Evolutionary conservation across 2,329 filamentous ascomycete genomes (phyloP).

Genomic region (Lachnellula arida): DNA sequence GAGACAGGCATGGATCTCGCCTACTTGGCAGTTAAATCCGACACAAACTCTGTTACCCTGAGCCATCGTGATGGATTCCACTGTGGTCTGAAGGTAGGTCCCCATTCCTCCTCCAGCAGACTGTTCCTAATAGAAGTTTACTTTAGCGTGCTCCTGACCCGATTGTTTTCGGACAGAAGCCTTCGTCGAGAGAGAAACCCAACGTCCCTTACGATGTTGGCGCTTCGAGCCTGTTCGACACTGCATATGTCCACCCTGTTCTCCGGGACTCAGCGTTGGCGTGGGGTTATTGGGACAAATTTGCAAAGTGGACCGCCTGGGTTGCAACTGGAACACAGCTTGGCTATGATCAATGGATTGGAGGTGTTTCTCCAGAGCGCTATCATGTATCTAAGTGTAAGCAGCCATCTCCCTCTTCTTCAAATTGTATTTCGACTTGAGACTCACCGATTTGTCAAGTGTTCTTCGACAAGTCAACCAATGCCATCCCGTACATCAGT

Average conservation of each 20-base stretch:
- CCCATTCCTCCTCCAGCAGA: neutral
- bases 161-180: neutral
- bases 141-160: constrained; percentile 9
- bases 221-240: constrained; percentile 46
- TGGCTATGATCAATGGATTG: constrained; percentile 46
- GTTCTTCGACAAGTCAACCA: constrained; percentile 37
- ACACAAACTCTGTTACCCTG: constrained; percentile 39
- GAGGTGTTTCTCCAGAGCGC: constrained; percentile 26
- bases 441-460: constrained; percentile 3
- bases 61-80: constrained; percentile 44
- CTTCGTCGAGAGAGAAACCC: constrained; percentile 4
- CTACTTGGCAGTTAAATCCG: constrained; percentile 41
- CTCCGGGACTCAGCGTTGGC: constrained; percentile 40
- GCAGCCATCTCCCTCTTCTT: neutral
- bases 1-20: constrained; percentile 45
- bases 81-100: constrained; percentile 39
- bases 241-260: constrained; percentile 44
- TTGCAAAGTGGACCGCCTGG: constrained; percentile 31
- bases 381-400: constrained; percentile 6
- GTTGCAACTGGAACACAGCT: constrained; percentile 41
- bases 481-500: constrained; percentile 41
- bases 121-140: neutral
- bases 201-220: constrained; percentile 43
- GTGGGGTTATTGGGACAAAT: constrained; percentile 44
- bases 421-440: neutral